Percentiles rank a stretch among this genome's conserved stretches.
phyloP scores from a whole-genome alignment of 2,329 filamentous ascomycete genomes.

The Sclerotinia sclerotiorum region DNA sequence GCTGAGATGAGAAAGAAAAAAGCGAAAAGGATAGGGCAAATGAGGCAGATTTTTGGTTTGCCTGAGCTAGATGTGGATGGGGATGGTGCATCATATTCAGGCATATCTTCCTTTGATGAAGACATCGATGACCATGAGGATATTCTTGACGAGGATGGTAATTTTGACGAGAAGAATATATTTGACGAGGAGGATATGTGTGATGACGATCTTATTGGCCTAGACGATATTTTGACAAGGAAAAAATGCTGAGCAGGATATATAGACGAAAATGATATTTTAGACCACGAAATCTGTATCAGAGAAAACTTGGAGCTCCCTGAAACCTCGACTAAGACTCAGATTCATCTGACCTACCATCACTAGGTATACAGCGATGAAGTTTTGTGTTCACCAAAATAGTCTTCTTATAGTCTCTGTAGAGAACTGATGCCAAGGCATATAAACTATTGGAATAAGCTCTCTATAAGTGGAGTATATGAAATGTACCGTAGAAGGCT shows the following conservation, averaged over 20 bases:
- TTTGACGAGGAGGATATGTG: no score
- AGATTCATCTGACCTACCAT: background rate
- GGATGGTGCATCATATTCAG: background rate
- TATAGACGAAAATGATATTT: background rate
- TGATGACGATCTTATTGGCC: no score
- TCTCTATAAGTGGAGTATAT: no score
- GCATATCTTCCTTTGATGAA: background rate
- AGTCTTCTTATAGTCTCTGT: no score
- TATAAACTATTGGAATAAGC: no score
- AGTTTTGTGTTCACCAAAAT: background rate
- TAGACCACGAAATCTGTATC: background rate
- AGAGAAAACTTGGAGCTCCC: background rate
- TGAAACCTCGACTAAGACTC: background rate
- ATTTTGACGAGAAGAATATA: no score
- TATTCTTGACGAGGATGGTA: background rate
- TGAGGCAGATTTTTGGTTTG: background rate
- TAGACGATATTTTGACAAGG: no score
- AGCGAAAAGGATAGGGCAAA: background rate
- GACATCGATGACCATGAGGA: background rate
- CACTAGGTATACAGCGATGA: background rate
- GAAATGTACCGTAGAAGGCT: no score
- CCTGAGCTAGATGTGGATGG: background rate
- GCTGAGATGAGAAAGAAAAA: background rate
- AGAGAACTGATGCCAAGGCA: no score
- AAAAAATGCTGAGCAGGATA: no score